Conservation (phyloP, 2,329 filamentous ascomycete species). For the Calonectria fujianensis region DNA sequence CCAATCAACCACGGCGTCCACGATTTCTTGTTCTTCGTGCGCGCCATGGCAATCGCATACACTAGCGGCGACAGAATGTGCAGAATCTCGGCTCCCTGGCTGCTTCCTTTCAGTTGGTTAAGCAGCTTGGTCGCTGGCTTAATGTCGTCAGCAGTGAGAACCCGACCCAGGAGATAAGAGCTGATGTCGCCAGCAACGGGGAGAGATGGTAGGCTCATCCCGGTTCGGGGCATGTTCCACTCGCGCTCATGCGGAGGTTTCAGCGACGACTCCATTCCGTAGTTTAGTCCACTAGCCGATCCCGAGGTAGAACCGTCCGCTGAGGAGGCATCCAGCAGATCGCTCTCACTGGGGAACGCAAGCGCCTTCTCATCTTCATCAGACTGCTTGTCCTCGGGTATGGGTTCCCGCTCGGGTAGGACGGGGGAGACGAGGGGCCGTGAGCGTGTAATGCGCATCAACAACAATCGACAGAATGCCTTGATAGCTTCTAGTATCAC, state of each 20-base stretch:
- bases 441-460: slow-evolving; percentile 88
- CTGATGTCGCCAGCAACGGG: slow-evolving; percentile 89
- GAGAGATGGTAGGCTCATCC: slow-evolving; percentile 87
- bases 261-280: slow-evolving; percentile 44
- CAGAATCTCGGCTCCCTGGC: slow-evolving; percentile 89
- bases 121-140: slow-evolving; percentile 91
- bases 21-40: slow-evolving; percentile 81
- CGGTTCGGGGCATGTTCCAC: slow-evolving; percentile 97
- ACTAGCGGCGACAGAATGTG: slow-evolving; percentile 92
- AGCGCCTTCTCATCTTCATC: slow-evolving; percentile 68
- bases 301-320: slow-evolving; percentile 55
- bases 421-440: slow-evolving; percentile 88
- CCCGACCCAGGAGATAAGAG: slow-evolving; percentile 89
- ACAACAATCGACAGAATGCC: slow-evolving; percentile 86
- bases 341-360: slow-evolving; percentile 62
- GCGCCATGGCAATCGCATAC: slow-evolving; percentile 88
- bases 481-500: slow-evolving; percentile 91
- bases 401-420: slow-evolving; percentile 88
- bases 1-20: slow-evolving; percentile 97
- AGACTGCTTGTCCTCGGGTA: slow-evolving; percentile 75
- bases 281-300: slow-evolving; percentile 38
- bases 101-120: slow-evolving; percentile 84
- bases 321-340: slow-evolving; percentile 65
- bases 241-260: slow-evolving; percentile 70
- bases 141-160: slow-evolving; percentile 96